Conservation (phyloP, 164 flowering plant species). For the Dillenia turbinata region DNA sequence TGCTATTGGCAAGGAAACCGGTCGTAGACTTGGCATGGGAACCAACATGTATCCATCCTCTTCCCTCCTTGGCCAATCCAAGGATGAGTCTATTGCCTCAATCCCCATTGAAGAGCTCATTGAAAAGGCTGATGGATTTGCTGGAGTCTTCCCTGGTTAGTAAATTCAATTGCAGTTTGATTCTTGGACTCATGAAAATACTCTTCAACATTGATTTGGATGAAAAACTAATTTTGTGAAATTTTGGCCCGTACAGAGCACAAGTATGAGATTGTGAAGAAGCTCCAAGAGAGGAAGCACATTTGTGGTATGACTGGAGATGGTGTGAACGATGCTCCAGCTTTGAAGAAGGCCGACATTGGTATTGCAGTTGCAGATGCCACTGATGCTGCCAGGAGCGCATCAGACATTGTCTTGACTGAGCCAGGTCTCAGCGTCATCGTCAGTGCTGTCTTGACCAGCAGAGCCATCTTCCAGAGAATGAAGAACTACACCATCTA, state of each 20-base stretch:
- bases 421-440: conserved; percentile 91
- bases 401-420: conserved; percentile 83
- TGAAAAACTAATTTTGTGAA: too few species aligned
- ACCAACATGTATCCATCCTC: conserved; percentile 97
- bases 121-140: conserved; percentile 90
- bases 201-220: too few species aligned
- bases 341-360: conserved; percentile 82
- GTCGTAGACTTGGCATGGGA: conserved; percentile 95
- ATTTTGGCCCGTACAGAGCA: conserved; percentile 40
- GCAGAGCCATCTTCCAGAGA: conserved; percentile 92
- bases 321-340: conserved; percentile 87
- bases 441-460: conserved; percentile 77
- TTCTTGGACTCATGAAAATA: too few species aligned
- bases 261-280: conserved; percentile 83
- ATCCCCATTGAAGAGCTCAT: conserved; percentile 81
- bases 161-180: neutral
- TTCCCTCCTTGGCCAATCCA: conserved; percentile 63
- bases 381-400: conserved; percentile 86
- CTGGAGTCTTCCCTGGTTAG: conserved; percentile 93
- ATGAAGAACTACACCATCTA: conserved; percentile 96
- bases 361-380: conserved; percentile 95
- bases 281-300: conserved; percentile 72
- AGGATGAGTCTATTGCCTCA: conserved; percentile 57
- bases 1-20: conserved; percentile 91
- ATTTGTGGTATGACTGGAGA: conserved; percentile 88